These are phyloP conservation scores for Yamadazyma triangularis DNA, from an alignment of 1,139 yeast species.

Conservation along the genomic window DNA sequence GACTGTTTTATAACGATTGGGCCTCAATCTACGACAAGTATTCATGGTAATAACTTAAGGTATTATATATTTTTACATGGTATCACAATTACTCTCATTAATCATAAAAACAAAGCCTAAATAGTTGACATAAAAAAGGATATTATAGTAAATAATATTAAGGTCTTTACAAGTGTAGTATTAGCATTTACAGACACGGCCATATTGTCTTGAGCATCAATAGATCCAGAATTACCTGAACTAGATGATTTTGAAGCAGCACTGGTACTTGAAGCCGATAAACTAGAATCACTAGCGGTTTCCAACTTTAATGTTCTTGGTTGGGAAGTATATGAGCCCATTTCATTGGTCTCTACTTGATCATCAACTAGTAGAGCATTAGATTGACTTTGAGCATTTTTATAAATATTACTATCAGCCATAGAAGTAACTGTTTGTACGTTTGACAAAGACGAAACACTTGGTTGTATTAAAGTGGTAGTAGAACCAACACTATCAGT, in stretches of 20 bases:
- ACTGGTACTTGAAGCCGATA: constrained; percentile 5
- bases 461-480: constrained; percentile 4
- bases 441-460: constrained; percentile 3
- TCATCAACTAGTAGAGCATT: constrained; percentile 9
- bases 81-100: no score
- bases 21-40: constrained; percentile 16
- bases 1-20: constrained; percentile 61
- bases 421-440: constrained; percentile 1
- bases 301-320: constrained; percentile 11
- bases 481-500: constrained; percentile 4
- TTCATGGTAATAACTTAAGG: constrained; percentile 6
- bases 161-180: no score
- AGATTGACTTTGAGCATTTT: constrained; percentile 1
- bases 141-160: not conserved
- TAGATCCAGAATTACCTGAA: constrained; percentile 2
- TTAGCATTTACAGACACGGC: not conserved
- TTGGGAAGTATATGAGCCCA: constrained; percentile 9
- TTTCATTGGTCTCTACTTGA: constrained; percentile 3
- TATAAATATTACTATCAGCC: not conserved
- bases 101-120: not conserved
- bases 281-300: constrained; percentile 11
- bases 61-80: no score
- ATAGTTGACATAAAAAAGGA: not conserved
- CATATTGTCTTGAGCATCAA: not conserved
- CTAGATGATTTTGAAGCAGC: not conserved